phyloP scores from a whole-genome alignment of 176 grass and related monocot genomes.

The Bonia amplexicaulis region DNA sequence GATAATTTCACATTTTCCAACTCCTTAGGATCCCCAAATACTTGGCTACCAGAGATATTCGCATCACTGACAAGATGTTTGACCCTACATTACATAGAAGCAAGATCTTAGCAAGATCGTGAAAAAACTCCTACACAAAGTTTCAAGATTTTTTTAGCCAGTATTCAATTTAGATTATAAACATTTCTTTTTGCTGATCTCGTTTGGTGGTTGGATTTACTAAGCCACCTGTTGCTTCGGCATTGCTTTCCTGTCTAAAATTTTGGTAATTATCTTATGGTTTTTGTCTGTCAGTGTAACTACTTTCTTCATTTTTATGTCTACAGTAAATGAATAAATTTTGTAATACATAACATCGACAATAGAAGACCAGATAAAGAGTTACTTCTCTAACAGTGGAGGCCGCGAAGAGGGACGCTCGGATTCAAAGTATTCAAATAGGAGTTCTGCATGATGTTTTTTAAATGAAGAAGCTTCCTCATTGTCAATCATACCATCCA shows the following conservation, averaged over 20 bases:
- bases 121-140: not conserved
- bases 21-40: slow-evolving; percentile 28
- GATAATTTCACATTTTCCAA: slow-evolving; percentile 18
- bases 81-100: slow-evolving; percentile 21
- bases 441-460: not conserved
- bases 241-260: not conserved
- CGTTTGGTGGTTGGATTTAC: not conserved
- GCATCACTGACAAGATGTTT: slow-evolving; percentile 5
- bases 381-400: slow-evolving; percentile 39
- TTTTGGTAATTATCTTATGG: not conserved
- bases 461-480: not conserved
- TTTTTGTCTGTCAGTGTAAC: not conserved
- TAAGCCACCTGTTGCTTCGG: no score
- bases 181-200: not conserved
- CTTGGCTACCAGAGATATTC: not conserved
- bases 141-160: no score
- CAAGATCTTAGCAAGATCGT: not conserved
- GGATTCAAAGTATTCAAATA: slow-evolving; percentile 45
- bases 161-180: no score
- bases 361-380: not conserved
- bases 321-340: not conserved
- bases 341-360: not conserved
- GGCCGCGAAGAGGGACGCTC: slow-evolving; percentile 17
- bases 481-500: not conserved
- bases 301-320: not conserved